Evolutionary conservation across 768 basidiomycete species (phyloP).

Genomic region (Leccinum aurantiacum): DNA sequence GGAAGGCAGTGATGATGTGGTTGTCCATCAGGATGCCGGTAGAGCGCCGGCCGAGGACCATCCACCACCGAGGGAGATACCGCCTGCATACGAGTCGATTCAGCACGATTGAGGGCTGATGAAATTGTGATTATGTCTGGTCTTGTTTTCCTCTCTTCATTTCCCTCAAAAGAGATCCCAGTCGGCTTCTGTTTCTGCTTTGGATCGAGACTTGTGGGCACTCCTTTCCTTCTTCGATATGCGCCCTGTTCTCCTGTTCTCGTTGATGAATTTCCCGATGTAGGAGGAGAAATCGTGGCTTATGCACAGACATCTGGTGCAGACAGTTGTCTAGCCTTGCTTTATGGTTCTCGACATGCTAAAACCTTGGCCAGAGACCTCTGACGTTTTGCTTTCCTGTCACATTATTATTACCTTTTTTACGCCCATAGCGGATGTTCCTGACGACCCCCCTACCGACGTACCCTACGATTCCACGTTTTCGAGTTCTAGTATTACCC

Average conservation of each 20-base stretch:
- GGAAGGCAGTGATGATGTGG: constrained; percentile 24
- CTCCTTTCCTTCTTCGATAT: not conserved
- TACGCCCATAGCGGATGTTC: not conserved
- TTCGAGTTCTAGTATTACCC: constrained; percentile 2
- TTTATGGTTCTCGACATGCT: not conserved
- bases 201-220: not conserved
- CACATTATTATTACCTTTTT: constrained; percentile 2
- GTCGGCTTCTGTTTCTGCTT: not conserved
- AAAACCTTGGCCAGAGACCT: not conserved
- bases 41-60: constrained; percentile 22
- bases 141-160: not conserved
- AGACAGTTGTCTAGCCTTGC: not conserved
- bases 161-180: not conserved
- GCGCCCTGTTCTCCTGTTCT: not conserved
- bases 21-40: constrained; percentile 31
- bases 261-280: not conserved
- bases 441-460: constrained; percentile 1
- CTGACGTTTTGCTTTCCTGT: not conserved
- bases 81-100: constrained; percentile 32
- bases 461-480: constrained; percentile 4
- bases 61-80: constrained; percentile 25
- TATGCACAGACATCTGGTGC: constrained; percentile 2
- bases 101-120: constrained; percentile 13
- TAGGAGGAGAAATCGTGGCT: constrained; percentile 1
- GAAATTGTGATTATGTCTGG: not conserved